Conservation (phyloP, 495 filamentous ascomycete species). For the Lichenothelia convexa region DNA sequence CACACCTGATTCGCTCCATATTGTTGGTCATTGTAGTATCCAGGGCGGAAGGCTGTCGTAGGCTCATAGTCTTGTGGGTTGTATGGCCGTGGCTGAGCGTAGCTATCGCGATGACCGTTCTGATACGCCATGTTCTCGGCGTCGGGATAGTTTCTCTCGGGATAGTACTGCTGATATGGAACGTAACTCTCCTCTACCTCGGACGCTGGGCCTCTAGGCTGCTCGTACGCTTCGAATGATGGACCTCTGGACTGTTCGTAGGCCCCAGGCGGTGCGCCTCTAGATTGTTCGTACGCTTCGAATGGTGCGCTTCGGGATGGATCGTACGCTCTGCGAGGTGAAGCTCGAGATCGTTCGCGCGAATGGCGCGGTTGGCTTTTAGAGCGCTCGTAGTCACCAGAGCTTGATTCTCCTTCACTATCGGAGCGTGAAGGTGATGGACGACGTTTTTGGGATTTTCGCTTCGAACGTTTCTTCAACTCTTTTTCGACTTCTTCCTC, state of each 20-base stretch:
- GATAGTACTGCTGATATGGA: constrained; percentile 5
- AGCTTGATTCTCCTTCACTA: no score
- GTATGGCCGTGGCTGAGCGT: constrained; percentile 9
- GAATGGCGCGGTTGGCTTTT: no score
- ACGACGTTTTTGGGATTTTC: neutral
- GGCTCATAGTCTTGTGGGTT: constrained; percentile 15
- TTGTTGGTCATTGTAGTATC: no score
- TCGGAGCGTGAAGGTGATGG: neutral
- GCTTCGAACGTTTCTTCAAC: neutral
- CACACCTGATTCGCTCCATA: no score
- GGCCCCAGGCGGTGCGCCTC: constrained; percentile 1
- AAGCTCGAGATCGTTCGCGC: no score
- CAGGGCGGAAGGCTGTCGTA: no score
- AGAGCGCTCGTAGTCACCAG: no score
- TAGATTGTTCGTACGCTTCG: neutral
- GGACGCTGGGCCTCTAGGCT: neutral
- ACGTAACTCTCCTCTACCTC: constrained; percentile 2
- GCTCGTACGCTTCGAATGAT: constrained; percentile 5
- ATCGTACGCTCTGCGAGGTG: no score
- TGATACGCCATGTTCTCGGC: no score
- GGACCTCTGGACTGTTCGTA: constrained; percentile 2
- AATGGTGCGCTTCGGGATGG: no score
- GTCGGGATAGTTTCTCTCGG: neutral
- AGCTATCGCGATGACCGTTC: no score
- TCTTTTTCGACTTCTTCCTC: neutral